Base-by-base conservation (phyloP, 2,329 filamentous ascomycete species). In the Colletotrichum scovillei region DNA sequence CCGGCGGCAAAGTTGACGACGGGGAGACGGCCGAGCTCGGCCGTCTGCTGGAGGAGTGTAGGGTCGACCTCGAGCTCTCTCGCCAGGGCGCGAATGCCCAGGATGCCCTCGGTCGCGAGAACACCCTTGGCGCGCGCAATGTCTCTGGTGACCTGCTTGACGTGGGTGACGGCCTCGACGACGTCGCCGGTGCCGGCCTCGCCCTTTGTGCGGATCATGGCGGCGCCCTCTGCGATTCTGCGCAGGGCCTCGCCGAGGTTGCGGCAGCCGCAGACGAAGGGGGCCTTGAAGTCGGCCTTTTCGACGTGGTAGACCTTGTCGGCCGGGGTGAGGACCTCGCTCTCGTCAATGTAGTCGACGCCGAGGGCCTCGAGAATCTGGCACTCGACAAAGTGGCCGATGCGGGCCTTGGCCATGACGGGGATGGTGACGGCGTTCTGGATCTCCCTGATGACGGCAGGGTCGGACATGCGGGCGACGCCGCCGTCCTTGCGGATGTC, bases 131-230 rank as follows among this genome's bases (percentile, higher is more conserved):
- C 96, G 75, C 90, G 88, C 4, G 92, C 90, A 78, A 98, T 97
- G 80, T 98, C 92, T 26, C 87, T 85, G 81, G 93, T 97, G 76
- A 98, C 93, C 12, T 94, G 95, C 81, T 97, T 94, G 91, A 98
- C 97, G 89, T 99, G 97, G 81, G 93, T 92, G 62, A 98, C 96
- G 24, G 97, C 97, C 87, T 98, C 96, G 79, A 98, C 94, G 65
- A 99, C 95, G 82, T 99, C 97, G 75, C 97, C 97, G 0, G 97
- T 98, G 75, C 97, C 97, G 49, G 97, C 97, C 86, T 99, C 97
- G 76, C 97, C 97, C 88, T 98, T 99, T 76, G 97, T 99, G 79
- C 97, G 92, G 85, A 99, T 98, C 96, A 99, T 98, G 80, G 96
- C 96, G 11, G 97, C 97, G 76, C 97, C 97, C 86, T 98, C 97